phyloP scores from a whole-genome alignment of 495 filamentous ascomycete species.

The Beverwykella pulmonaria region DNA sequence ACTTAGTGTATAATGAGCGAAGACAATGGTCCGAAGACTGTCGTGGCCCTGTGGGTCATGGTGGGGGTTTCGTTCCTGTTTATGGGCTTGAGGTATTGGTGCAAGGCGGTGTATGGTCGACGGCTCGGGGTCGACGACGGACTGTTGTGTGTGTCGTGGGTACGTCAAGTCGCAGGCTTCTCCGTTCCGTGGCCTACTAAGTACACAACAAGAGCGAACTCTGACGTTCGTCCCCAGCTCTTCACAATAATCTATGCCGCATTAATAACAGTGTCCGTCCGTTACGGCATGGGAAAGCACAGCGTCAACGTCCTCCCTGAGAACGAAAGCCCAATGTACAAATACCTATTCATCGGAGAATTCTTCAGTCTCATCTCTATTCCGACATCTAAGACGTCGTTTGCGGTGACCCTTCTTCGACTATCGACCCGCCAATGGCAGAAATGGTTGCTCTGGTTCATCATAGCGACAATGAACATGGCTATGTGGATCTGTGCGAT shows the following conservation, averaged over 20 bases:
- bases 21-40: constrained; percentile 3
- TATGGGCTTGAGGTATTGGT: constrained; percentile 3
- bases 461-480: constrained; percentile 14
- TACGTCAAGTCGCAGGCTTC: not conserved
- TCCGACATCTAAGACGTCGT: constrained; percentile 12
- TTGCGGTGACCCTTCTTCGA: constrained; percentile 15
- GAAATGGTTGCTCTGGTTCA: constrained; percentile 14
- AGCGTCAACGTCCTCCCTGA: not conserved
- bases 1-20: constrained; percentile 1
- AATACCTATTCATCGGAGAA: constrained; percentile 15
- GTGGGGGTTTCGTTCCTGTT: not conserved
- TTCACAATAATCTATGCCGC: constrained; percentile 1
- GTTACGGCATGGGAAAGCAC: constrained; percentile 17
- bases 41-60: constrained; percentile 12
- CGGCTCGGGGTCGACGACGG: constrained; percentile 8
- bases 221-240: not conserved
- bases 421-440: constrained; percentile 5
- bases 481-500: constrained; percentile 7
- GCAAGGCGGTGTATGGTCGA: not conserved
- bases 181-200: too few relatives aligned
- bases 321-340: not conserved
- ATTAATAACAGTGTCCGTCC: constrained; percentile 12
- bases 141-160: constrained; percentile 2
- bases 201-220: too few relatives aligned
- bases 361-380: constrained; percentile 12